Evolutionary conservation across 257 asterid species (phyloP).

Genomic region (Phtheirospermum japonicum): DNA sequence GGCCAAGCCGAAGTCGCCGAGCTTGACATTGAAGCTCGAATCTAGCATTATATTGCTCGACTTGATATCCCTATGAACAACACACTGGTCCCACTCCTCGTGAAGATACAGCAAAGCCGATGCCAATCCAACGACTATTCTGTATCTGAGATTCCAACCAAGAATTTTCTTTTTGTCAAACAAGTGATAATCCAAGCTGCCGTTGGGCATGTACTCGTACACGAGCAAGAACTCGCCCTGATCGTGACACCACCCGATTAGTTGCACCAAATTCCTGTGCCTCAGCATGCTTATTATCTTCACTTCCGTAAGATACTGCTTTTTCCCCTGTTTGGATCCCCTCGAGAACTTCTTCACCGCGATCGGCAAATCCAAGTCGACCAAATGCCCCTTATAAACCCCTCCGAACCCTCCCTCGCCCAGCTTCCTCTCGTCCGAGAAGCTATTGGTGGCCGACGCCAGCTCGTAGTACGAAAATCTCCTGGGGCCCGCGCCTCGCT

Average conservation of each 20-base stretch:
- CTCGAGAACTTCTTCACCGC: slow-evolving; percentile 32
- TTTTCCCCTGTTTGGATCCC: slow-evolving; percentile 30
- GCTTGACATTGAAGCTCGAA: slow-evolving; percentile 35
- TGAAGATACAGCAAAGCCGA: slow-evolving; percentile 35
- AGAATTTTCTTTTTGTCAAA: slow-evolving; percentile 12
- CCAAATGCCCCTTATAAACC: slow-evolving; percentile 33
- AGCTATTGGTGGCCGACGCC: slow-evolving; percentile 26
- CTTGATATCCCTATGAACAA: slow-evolving; percentile 37
- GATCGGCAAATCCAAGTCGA: slow-evolving; percentile 20
- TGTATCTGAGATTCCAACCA: slow-evolving; percentile 26
- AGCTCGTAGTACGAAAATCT: slow-evolving; percentile 31
- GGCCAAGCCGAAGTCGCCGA: slow-evolving; percentile 38
- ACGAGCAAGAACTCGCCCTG: slow-evolving; percentile 30
- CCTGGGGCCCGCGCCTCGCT: slow-evolving; percentile 29
- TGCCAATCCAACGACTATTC: slow-evolving; percentile 31
- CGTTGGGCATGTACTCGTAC: slow-evolving; percentile 37
- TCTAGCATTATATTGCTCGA: slow-evolving; percentile 38
- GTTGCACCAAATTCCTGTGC: slow-evolving; percentile 35
- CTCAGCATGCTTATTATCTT: slow-evolving; percentile 36
- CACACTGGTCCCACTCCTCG: slow-evolving; percentile 39
- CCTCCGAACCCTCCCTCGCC: slow-evolving; percentile 39
- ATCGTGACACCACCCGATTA: slow-evolving; percentile 41
- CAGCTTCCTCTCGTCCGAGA: slow-evolving; percentile 14
- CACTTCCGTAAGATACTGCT: slow-evolving; percentile 33
- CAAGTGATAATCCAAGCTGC: slow-evolving; percentile 35